These are phyloP conservation scores for Candida quercuum DNA, from an alignment of 805 yeast genomes.

Conservation along the genomic window DNA sequence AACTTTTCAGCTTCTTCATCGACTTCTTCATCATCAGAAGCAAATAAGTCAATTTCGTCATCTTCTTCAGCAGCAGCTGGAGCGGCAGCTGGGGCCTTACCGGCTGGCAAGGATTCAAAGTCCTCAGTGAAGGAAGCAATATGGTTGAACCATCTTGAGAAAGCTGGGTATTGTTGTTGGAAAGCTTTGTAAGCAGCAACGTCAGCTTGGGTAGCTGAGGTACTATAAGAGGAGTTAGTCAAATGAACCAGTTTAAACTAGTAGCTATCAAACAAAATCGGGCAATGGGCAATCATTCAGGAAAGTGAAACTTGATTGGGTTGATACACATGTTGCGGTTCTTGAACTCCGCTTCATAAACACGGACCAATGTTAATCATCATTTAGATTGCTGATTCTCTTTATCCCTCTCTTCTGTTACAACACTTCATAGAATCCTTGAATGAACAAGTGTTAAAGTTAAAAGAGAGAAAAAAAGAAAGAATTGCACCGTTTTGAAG, in stretches of 20 bases:
- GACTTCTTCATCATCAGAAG: slow-evolving; percentile 85
- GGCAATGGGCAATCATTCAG: no score
- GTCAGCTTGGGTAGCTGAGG: slow-evolving; percentile 93
- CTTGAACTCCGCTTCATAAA: slow-evolving; percentile 91
- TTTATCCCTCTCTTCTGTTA: no score
- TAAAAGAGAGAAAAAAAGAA: slow-evolving; percentile 1
- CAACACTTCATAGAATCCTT: no score
- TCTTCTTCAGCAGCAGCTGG: slow-evolving; percentile 77
- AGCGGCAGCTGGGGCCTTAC: slow-evolving; percentile 42
- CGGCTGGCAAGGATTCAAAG: slow-evolving; percentile 79
- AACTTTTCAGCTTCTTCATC: slow-evolving; percentile 97
- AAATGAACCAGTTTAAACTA: no score
- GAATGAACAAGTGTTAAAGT: no score
- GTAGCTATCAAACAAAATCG: no score
- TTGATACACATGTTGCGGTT: slow-evolving; percentile 94
- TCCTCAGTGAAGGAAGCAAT: slow-evolving; percentile 89
- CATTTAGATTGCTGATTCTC: slow-evolving; percentile 35
- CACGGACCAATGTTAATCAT: slow-evolving; percentile 91
- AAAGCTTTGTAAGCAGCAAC: slow-evolving; percentile 91
- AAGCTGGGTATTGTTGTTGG: slow-evolving; percentile 87
- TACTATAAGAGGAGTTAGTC: slow-evolving; percentile 38
- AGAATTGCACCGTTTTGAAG: slow-evolving; percentile 4
- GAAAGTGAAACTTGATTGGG: slow-evolving; percentile 37
- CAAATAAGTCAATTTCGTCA: slow-evolving; percentile 89
- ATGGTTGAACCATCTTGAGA: slow-evolving; percentile 98